Conservation (phyloP, 345 rosid genomes). For the Kandelia obovata region DNA sequence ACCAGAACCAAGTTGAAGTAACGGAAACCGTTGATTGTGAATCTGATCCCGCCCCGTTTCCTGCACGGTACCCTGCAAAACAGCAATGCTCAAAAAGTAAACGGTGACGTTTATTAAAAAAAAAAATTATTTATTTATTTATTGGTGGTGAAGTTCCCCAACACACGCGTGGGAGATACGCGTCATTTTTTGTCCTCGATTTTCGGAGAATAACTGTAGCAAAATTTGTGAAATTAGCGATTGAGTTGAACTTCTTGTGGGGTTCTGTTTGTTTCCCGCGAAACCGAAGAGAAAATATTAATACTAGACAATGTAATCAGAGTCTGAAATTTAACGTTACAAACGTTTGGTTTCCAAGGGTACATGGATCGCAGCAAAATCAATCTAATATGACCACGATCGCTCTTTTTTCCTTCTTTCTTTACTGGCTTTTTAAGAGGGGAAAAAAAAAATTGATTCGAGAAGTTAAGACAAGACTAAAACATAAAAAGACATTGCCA, state of each 20-base stretch:
- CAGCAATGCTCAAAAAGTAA: neutral
- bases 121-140: neutral
- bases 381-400: too few relatives aligned
- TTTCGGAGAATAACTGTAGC: neutral
- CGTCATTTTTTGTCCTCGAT: neutral
- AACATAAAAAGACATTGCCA: too few relatives aligned
- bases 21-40: conserved; percentile 62
- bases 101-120: neutral
- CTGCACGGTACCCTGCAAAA: conserved; percentile 50
- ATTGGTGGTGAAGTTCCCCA: neutral
- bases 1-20: conserved; percentile 68
- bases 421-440: too few relatives aligned
- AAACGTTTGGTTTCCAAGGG: neutral
- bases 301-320: neutral
- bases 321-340: neutral
- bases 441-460: too few relatives aligned
- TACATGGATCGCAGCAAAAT: too few relatives aligned
- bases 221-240: too few relatives aligned
- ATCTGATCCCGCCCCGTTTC: conserved; percentile 60
- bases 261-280: conserved; percentile 16
- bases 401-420: too few relatives aligned
- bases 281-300: neutral
- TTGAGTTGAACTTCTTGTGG: neutral
- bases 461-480: too few relatives aligned
- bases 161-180: neutral